Conservation (phyloP, 805 yeast species). For the Pichia ethanolica region DNA sequence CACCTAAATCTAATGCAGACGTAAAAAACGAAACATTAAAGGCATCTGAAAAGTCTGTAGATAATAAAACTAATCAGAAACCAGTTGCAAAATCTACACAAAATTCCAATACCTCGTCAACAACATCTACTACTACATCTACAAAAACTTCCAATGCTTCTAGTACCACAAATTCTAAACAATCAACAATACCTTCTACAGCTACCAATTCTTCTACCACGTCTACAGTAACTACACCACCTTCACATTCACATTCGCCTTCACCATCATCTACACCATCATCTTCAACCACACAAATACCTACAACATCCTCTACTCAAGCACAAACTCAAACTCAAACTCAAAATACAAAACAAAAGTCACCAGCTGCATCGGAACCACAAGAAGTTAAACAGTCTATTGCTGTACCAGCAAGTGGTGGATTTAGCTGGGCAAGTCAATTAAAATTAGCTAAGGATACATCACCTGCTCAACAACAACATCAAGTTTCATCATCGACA, state of each 20-base stretch:
- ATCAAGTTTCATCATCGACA: no score
- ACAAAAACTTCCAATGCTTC: no score
- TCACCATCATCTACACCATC: background rate
- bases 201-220: no score
- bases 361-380: background rate
- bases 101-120: no score
- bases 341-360: background rate
- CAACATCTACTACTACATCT: no score
- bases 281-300: background rate
- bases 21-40: background rate
- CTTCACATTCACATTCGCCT: no score
- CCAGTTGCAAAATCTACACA: no score
- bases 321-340: background rate
- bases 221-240: no score
- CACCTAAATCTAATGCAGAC: background rate
- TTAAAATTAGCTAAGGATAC: background rate
- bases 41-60: background rate
- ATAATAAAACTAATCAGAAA: no score
- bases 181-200: no score
- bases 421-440: constrained; percentile 4
- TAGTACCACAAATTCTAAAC: no score
- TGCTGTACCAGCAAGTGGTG: background rate
- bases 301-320: background rate
- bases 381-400: background rate
- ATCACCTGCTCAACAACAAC: background rate